Base-by-base conservation (phyloP, 495 filamentous ascomycete genomes). In the Penicillium malachiteum region DNA sequence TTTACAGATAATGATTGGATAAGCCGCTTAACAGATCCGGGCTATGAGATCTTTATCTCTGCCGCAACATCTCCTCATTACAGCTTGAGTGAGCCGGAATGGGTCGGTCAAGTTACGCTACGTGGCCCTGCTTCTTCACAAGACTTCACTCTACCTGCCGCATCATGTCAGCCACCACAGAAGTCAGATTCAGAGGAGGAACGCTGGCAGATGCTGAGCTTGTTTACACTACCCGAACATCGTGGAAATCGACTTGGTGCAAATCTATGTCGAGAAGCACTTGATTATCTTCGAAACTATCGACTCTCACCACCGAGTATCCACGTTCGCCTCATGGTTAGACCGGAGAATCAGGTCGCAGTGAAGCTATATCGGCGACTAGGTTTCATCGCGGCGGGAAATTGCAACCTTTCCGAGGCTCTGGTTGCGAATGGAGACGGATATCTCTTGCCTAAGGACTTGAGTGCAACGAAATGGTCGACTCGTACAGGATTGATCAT, bases 191-290 rank as follows among this genome's bases (percentile, higher is more conserved):
- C 55, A 3, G 56, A 53, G 6, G 63, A 70, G 42, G 65, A 62
- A 32, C 55, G 51, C 30, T 74, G 71, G 68, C 70, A 74, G 13
- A 71, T 72, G 66, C 62, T 70, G 0, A 66, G 68, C 30, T 43
- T 74, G 11, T 74, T 66, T 41, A 70, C 61, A 0, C 57, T 59
- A 16, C 62, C 70, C 9, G 55, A 56, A 3, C 62, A 72, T 50
- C 68, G 70, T 1, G 67, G 70, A 13, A 48, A 57, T 14, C 68
- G 71, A 7, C 57, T 74, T n/a, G 71, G 64, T 1, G 63, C 56
- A 14, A 64, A 56, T 33, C 50, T 74, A 10, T 70, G 70, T n/a
- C 54, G 60, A 37, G 55, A 57, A 16, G 66, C 68, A 6, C 17
- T 71, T 7, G 56, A 60, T 18, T 67, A 63, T 52, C 57, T 69